phyloP scores from a whole-genome alignment of 768 basidiomycete species.

The Amanita fuliginea region DNA sequence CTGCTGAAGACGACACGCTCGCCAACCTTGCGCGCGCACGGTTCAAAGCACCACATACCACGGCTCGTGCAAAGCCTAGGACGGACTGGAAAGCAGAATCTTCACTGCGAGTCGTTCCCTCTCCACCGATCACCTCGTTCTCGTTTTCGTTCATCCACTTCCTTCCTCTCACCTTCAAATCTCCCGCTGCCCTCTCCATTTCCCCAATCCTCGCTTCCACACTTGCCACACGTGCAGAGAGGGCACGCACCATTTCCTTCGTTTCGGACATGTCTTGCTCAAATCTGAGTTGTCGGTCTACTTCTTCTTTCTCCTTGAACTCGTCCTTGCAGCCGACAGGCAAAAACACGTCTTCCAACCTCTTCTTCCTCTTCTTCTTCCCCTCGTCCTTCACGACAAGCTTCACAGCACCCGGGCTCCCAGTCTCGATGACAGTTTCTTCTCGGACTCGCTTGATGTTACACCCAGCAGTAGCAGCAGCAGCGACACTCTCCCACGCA shows the following conservation, averaged over 20 bases:
- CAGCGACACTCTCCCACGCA: conserved; percentile 1
- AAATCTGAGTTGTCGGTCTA: background rate
- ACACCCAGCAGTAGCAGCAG: background rate
- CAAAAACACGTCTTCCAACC: background rate
- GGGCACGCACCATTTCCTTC: conserved; percentile 2
- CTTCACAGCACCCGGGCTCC: background rate
- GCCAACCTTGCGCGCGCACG: background rate
- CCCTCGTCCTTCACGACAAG: background rate
- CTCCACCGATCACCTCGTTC: too few species aligned
- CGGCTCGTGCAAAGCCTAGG: background rate
- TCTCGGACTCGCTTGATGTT: conserved; percentile 2
- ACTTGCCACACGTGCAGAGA: background rate
- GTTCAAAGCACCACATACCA: background rate
- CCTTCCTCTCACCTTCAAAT: conserved; percentile 5
- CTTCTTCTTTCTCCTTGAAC: background rate
- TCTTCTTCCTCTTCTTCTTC: background rate
- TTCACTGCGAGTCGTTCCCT: background rate
- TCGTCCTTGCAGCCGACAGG: background rate
- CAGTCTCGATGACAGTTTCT: background rate
- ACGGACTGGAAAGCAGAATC: background rate
- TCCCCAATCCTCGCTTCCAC: conserved; percentile 2
- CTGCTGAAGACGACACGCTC: background rate
- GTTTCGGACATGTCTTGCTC: conserved; percentile 1
- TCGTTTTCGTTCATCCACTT: background rate
- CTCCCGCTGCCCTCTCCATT: conserved; percentile 2